Conservation (phyloP, 1,284 basidiomycete species). For the Phaffia rhodozyma region DNA sequence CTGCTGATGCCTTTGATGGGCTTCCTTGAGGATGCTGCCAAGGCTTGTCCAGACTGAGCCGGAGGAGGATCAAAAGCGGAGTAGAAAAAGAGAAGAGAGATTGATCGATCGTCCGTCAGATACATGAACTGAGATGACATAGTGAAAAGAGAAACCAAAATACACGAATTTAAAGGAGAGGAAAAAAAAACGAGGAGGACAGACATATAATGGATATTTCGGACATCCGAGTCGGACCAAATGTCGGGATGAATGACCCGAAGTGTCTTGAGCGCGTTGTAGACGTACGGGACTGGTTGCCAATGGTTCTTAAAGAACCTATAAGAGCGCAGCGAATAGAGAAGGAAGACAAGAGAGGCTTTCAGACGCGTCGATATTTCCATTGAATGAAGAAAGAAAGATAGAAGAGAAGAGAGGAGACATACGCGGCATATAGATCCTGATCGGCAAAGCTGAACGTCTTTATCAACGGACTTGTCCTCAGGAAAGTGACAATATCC, state of each 20-base stretch:
- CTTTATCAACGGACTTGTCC: constrained; percentile 28
- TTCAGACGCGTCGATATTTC: background rate
- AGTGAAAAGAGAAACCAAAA: background rate
- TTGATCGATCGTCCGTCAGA: too few relatives aligned
- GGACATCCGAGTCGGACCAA: constrained; percentile 66
- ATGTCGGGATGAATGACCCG: constrained; percentile 52
- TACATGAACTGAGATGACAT: too few relatives aligned
- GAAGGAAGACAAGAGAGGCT: background rate
- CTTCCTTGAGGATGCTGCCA: constrained; percentile 58
- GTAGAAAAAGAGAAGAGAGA: constrained; percentile 5
- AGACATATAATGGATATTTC: constrained; percentile 34
- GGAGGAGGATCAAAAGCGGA: constrained; percentile 7
- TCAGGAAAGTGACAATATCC: constrained; percentile 25
- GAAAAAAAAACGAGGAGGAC: constrained; percentile 2
- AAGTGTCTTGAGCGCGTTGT: constrained; percentile 75
- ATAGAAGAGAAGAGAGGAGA: background rate
- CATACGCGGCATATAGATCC: constrained; percentile 31
- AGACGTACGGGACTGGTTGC: constrained; percentile 63
- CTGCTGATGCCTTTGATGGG: constrained; percentile 37
- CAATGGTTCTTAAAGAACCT: constrained; percentile 38
- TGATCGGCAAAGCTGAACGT: constrained; percentile 37
- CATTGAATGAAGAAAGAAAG: background rate
- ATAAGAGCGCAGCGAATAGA: background rate
- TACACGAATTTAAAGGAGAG: background rate
- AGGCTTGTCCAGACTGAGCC: constrained; percentile 46